Percentiles rank a stretch among this genome's conserved stretches.
Evolutionary conservation across 2,329 filamentous ascomycete genomes (phyloP).

Genomic region (Xylaria sp.): DNA sequence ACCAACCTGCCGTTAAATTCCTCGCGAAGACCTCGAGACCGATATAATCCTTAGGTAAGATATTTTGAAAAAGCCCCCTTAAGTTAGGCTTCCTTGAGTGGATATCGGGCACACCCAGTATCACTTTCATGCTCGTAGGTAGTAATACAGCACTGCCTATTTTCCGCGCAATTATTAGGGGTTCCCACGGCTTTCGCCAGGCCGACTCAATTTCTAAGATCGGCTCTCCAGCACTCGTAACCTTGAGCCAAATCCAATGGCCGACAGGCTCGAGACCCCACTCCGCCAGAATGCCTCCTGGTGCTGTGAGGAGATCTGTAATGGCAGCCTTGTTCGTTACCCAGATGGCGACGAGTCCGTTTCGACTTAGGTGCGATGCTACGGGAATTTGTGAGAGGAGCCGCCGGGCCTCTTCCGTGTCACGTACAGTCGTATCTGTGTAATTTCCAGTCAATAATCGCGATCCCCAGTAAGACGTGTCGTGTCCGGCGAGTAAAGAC

Average conservation of each 20-base stretch:
- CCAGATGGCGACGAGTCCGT: constrained; percentile 77
- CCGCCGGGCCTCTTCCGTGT: constrained; percentile 58
- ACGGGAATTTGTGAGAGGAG: constrained; percentile 69
- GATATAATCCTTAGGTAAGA: constrained; percentile 62
- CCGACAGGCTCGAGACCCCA: constrained; percentile 74
- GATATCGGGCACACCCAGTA: constrained; percentile 77
- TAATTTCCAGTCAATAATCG: constrained; percentile 9
- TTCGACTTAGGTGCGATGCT: constrained; percentile 60
- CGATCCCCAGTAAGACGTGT: background rate
- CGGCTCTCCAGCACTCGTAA: constrained; percentile 72
- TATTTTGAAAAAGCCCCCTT: constrained; percentile 66
- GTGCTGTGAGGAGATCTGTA: constrained; percentile 64
- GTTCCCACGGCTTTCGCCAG: constrained; percentile 83
- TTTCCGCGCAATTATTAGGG: constrained; percentile 70
- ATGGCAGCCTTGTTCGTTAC: constrained; percentile 77
- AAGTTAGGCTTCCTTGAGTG: constrained; percentile 84
- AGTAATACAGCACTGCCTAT: constrained; percentile 49
- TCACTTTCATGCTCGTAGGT: constrained; percentile 62
- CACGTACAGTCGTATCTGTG: constrained; percentile 54
- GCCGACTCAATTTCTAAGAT: constrained; percentile 68
- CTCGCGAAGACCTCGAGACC: constrained; percentile 83
- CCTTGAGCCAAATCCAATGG: constrained; percentile 85
- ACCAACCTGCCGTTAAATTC: constrained; percentile 79
- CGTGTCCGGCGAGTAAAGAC: background rate
- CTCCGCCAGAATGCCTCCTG: constrained; percentile 71